These are phyloP conservation scores for Epichloe baconii DNA, from an alignment of 2,329 filamentous ascomycete genomes.

Conservation along the genomic window DNA sequence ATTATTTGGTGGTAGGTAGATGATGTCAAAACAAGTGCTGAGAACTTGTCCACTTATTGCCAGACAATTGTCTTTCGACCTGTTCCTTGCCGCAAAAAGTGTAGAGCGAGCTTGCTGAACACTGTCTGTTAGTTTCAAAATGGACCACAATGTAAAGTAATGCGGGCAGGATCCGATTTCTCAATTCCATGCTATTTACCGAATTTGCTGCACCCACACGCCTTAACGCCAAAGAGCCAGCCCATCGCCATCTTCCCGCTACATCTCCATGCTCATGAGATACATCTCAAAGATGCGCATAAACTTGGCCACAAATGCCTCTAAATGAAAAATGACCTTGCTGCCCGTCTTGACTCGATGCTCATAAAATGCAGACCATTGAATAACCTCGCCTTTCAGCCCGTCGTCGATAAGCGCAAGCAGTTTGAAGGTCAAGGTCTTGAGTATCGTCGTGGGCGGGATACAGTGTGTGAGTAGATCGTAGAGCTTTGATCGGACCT, in stretches of 20 bases:
- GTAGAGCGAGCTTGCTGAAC: no score
- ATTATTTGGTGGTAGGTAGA: no score
- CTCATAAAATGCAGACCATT: conserved; percentile 95
- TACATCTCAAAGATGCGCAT: conserved; percentile 94
- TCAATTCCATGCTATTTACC: background rate
- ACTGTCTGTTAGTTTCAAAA: no score
- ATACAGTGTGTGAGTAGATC: conserved; percentile 96
- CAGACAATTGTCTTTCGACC: no score
- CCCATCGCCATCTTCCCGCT: background rate
- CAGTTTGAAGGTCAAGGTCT: conserved; percentile 88
- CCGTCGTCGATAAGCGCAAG: conserved; percentile 77
- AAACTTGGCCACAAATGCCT: conserved; percentile 97
- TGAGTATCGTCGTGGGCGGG: conserved; percentile 83
- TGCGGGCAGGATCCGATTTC: no score
- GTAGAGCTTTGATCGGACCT: conserved; percentile 89
- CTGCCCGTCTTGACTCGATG: conserved; percentile 83
- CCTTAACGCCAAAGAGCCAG: background rate
- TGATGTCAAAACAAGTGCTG: no score
- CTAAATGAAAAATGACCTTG: conserved; percentile 96
- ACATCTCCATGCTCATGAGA: conserved; percentile 72
- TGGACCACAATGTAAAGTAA: no score
- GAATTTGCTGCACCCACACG: background rate
- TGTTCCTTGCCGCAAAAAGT: no score
- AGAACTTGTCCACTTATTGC: no score
- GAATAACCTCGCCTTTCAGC: conserved; percentile 82